Base-by-base conservation (phyloP, 345 rosid species). In the Cardamine resedifolia region DNA sequence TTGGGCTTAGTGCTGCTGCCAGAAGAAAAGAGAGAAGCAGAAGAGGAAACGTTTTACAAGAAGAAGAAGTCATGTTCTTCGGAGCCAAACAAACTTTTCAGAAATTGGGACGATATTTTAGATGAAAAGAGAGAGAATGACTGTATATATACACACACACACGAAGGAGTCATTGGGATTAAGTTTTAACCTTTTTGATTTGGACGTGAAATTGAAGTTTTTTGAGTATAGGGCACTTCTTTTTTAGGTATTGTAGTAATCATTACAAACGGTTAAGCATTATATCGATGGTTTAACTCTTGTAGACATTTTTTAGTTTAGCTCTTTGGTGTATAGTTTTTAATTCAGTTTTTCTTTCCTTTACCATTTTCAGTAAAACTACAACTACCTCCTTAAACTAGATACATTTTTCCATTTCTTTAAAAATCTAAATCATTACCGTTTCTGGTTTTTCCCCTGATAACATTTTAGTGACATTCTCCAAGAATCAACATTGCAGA, bases 11-110 rank as follows among this genome's bases (percentile, higher is more conserved):
- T 21, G 70, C n/a, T n/a, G n/a, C n/a, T n/a, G n/a, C n/a, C 2
- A 71, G 63, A 68, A 77, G 61, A 20, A 71, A 55, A 43, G 77
- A 53, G 49, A 86, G 20, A 3, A 80, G 1, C 33, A 72, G 19
- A 8, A 81, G 4, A 36, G 68, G 7, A 8, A 38, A 26, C 28
- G 61, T 36, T 71, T 57, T 58, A 7, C 2, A 57, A 8, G 45
- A 36, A 47, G 39, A 33, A 34, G 63, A 21, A 15, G 33, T 14
- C 65, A 39, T 39, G 4, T 39, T 59, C 12, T 14, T 55, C 5
- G 11, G 33, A 73, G n/a, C n/a, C n/a, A n/a, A 47, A 16, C 43
- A 48, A 58, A 66, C 59, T 58, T 34, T 30, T 15, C 21, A 14
- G 66, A 64, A 71, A 31, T 3, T 70, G 19, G 68, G 43, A 64